Conservation (phyloP, 2,329 filamentous ascomycete species). For the Thermoascus crustaceus region DNA sequence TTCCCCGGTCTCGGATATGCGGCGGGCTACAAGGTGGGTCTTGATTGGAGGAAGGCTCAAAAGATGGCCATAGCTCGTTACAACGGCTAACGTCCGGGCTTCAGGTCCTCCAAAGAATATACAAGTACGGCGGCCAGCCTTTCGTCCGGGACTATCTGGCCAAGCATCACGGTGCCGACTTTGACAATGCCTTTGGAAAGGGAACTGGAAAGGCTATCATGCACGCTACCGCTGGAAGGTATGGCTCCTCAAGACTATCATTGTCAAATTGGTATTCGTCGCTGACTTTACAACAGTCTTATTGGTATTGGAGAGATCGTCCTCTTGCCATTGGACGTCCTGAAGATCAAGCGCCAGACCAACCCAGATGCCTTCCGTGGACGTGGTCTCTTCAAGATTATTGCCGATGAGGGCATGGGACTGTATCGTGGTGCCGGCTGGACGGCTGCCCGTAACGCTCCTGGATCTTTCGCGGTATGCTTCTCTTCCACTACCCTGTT, state of each 20-base stretch:
- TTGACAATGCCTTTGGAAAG: slow-evolving; percentile 86
- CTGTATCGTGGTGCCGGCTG: slow-evolving; percentile 94
- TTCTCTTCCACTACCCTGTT: slow-evolving; percentile 11
- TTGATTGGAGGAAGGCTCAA: background rate
- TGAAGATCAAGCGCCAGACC: slow-evolving; percentile 99
- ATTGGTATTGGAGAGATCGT: slow-evolving; percentile 98
- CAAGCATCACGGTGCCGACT: slow-evolving; percentile 68
- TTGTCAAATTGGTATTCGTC: background rate
- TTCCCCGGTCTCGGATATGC: slow-evolving; percentile 97
- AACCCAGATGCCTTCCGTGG: slow-evolving; percentile 97
- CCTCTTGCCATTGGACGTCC: slow-evolving; percentile 85
- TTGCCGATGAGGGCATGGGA: slow-evolving; percentile 89
- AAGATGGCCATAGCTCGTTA: background rate
- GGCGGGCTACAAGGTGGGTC: slow-evolving; percentile 79
- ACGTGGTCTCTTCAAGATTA: slow-evolving; percentile 79
- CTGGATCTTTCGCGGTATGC: slow-evolving; percentile 88
- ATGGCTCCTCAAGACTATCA: slow-evolving; percentile 15
- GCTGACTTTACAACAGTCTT: slow-evolving; percentile 47
- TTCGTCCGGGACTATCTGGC: slow-evolving; percentile 85
- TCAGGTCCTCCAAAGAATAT: slow-evolving; percentile 82
- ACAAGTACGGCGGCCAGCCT: slow-evolving; percentile 98
- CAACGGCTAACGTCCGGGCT: background rate
- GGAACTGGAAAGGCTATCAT: slow-evolving; percentile 97
- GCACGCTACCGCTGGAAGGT: slow-evolving; percentile 93
- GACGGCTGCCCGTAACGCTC: slow-evolving; percentile 95